These are phyloP conservation scores for Schizophyllum amplum DNA, from an alignment of 1,284 basidiomycete genomes.

Conservation along the genomic window DNA sequence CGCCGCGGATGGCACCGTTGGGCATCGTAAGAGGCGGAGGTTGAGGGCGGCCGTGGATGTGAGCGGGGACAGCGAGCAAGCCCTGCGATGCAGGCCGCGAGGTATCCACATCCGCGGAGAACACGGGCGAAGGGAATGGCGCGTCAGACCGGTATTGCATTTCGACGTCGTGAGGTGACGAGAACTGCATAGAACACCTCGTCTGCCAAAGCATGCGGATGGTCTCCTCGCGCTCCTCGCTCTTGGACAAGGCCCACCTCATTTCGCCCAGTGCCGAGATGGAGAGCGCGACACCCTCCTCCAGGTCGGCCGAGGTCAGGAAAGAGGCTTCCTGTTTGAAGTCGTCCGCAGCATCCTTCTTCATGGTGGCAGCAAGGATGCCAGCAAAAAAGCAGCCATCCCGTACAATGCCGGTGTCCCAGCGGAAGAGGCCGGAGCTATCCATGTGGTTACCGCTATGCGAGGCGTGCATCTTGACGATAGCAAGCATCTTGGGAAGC, in stretches of 20 bases:
- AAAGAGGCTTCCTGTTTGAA: slow-evolving; percentile 13
- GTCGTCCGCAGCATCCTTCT: slow-evolving; percentile 35
- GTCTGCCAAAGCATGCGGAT: slow-evolving; percentile 55
- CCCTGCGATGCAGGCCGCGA: neutral
- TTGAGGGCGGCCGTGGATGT: slow-evolving; percentile 24
- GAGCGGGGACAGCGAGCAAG: slow-evolving; percentile 10
- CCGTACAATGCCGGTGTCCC: slow-evolving; percentile 74
- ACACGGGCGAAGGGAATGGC: neutral
- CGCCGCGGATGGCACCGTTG: slow-evolving; percentile 18
- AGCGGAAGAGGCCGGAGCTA: slow-evolving; percentile 55
- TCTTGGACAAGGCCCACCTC: slow-evolving; percentile 74
- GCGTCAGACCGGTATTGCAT: slow-evolving; percentile 10
- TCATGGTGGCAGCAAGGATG: slow-evolving; percentile 51
- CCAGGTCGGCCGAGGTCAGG: slow-evolving; percentile 22
- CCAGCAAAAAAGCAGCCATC: slow-evolving; percentile 79
- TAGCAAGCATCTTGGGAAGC: slow-evolving; percentile 50
- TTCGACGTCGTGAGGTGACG: neutral
- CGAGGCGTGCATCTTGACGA: slow-evolving; percentile 52
- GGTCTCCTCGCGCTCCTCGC: slow-evolving; percentile 59
- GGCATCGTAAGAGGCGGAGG: slow-evolving; percentile 29
- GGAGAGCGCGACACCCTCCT: slow-evolving; percentile 66
- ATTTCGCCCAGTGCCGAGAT: slow-evolving; percentile 67
- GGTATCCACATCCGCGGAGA: neutral
- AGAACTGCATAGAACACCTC: neutral
- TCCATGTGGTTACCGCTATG: slow-evolving; percentile 19